Percentiles rank a stretch among this genome's conserved stretches.
These are phyloP conservation scores for Neospermospora avenae DNA, from an alignment of 2,329 filamentous ascomycete genomes.

Conservation along the genomic window DNA sequence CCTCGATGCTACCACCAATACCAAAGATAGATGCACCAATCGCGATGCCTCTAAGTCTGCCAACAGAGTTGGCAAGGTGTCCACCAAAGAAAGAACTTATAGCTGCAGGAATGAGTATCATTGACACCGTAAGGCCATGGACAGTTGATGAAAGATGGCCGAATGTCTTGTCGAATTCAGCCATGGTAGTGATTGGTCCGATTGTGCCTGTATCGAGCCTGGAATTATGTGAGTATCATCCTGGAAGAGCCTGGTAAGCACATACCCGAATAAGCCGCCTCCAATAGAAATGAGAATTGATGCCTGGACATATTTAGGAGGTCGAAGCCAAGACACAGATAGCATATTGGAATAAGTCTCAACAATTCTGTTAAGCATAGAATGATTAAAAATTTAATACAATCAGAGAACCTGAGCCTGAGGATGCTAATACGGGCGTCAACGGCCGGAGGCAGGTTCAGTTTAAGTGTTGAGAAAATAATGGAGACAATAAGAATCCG, in stretches of 20 bases:
- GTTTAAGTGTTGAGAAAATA: too few relatives aligned
- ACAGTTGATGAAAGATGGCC: constrained; percentile 49
- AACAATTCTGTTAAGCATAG: not conserved
- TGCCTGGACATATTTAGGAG: constrained; percentile 31
- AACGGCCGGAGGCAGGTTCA: too few relatives aligned
- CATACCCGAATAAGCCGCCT: constrained; percentile 31
- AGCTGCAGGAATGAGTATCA: constrained; percentile 55
- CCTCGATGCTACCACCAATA: constrained; percentile 51
- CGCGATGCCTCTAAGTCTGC: constrained; percentile 46
- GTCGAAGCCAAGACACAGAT: constrained; percentile 7
- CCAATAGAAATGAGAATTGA: constrained; percentile 29
- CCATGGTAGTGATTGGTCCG: constrained; percentile 50
- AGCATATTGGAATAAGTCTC: not conserved
- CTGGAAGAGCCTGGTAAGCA: not conserved
- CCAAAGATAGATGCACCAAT: constrained; percentile 51
- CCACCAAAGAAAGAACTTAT: constrained; percentile 56
- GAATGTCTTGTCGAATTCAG: constrained; percentile 42
- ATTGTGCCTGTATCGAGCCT: constrained; percentile 48
- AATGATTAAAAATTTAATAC: too few relatives aligned
- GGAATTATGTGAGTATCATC: not conserved
- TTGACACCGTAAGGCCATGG: constrained; percentile 56
- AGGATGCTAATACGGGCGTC: too few relatives aligned
- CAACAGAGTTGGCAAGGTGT: constrained; percentile 49
- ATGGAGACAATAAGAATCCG: too few relatives aligned
- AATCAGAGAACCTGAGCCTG: too few relatives aligned